Evolutionary conservation across 176 grass and related monocot genomes (phyloP).

Genomic region (sorghum (Sorghum bicolor)): Sorghum_bicolor_NCBIv3 NC_012879.2:182501-183000

Average conservation of each 20-base stretch:
- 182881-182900: conserved; percentile 16
- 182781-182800: conserved; percentile 6
- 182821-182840: conserved; percentile 21
- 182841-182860: not conserved
- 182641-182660: conserved; percentile 17
- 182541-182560: conserved; percentile 74
- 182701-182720: not conserved
- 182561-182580: conserved; percentile 55
- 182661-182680: conserved; percentile 15
- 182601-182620: conserved; percentile 73
- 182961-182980: not conserved
- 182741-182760: conserved; percentile 1
- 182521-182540: conserved; percentile 72
- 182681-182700: conserved; percentile 5
- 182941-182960: conserved; percentile 14
- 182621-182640: conserved; percentile 81
- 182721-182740: not conserved
- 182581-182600: conserved; percentile 50
- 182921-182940: conserved; percentile 4
- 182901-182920: conserved; percentile 2
- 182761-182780: not conserved
- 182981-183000: conserved; percentile 16
- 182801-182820: conserved; percentile 11
- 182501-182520: conserved; percentile 61
- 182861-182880: conserved; percentile 11